Percentiles rank a stretch among this genome's conserved stretches.
Evolutionary conservation across 129 eudicot genomes (phyloP).

Genomic region (Erigeron canadensis): DNA sequence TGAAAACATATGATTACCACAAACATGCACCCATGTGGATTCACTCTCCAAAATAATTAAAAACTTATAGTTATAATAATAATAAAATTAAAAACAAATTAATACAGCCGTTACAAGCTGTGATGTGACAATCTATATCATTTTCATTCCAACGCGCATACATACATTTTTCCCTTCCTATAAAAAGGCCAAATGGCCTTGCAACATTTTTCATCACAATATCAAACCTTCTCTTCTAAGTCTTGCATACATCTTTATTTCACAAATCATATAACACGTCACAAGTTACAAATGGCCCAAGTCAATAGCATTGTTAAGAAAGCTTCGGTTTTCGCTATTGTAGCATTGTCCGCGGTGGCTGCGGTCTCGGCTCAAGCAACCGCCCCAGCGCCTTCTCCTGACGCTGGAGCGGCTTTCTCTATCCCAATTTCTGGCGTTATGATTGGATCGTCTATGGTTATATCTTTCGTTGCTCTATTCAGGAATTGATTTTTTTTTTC

Average conservation of each 20-base stretch:
- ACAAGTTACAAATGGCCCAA: constrained; percentile 13
- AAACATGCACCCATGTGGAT: too few relatives aligned
- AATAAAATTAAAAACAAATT: neutral
- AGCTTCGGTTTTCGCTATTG: constrained; percentile 20
- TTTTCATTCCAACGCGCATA: neutral
- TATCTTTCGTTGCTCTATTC: constrained; percentile 38
- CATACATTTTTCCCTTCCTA: constrained; percentile 5
- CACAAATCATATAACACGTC: neutral
- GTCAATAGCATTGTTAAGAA: constrained; percentile 22
- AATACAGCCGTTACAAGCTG: constrained; percentile 8
- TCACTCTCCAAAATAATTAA: neutral
- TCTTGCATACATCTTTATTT: neutral
- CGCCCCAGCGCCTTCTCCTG: constrained; percentile 61
- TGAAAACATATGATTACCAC: constrained; percentile 25
- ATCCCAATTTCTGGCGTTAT: constrained; percentile 35
- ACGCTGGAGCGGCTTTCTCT: constrained; percentile 49
- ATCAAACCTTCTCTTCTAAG: neutral
- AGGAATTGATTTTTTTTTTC: constrained; percentile 21
- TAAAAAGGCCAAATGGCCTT: neutral
- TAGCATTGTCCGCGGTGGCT: constrained; percentile 17
- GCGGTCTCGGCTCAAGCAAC: constrained; percentile 30
- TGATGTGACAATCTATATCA: neutral
- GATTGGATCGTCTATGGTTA: constrained; percentile 37
- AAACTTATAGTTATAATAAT: neutral
- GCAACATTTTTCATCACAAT: constrained; percentile 4